These are phyloP conservation scores for Pythium aquatile DNA, from an alignment of 352 stramenopile species.

Conservation along the genomic window DNA sequence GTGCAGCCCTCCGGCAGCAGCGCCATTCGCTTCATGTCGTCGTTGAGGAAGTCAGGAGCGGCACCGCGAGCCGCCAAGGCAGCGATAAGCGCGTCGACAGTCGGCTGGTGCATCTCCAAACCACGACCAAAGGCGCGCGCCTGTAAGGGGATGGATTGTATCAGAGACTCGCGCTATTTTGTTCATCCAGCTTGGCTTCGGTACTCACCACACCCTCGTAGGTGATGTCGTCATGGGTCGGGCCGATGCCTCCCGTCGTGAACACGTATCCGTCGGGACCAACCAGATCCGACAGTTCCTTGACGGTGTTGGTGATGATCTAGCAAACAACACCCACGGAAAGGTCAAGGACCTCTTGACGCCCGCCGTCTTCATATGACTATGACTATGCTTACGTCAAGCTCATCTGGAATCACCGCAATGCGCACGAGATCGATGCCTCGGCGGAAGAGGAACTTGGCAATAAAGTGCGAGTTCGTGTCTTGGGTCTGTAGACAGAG, in stretches of 20 bases:
- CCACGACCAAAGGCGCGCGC: constrained; percentile 68
- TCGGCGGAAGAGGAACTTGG: constrained; percentile 76
- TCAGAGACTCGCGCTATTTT: background rate
- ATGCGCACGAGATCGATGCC: constrained; percentile 75
- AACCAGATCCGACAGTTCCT: constrained; percentile 72
- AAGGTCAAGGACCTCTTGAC: background rate
- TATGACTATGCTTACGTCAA: constrained; percentile 37
- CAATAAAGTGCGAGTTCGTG: constrained; percentile 49
- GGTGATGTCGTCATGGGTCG: constrained; percentile 89
- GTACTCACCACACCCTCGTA: constrained; percentile 72
- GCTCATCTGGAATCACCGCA: constrained; percentile 73
- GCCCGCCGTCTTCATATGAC: background rate
- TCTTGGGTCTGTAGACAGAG: constrained; percentile 33
- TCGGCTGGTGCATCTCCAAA: constrained; percentile 66
- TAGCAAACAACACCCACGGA: constrained; percentile 10
- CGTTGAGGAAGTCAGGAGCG: constrained; percentile 42
- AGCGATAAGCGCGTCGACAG: constrained; percentile 44
- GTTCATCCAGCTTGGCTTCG: background rate
- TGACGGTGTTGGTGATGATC: constrained; percentile 74
- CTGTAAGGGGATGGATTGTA: constrained; percentile 21
- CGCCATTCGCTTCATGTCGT: constrained; percentile 76
- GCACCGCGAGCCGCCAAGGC: constrained; percentile 32
- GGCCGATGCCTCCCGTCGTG: constrained; percentile 82
- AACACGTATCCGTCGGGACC: constrained; percentile 76
- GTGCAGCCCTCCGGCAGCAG: constrained; percentile 61